Base-by-base conservation (phyloP, 768 basidiomycete species). In the Dioszegia aurantiaca region DNA sequence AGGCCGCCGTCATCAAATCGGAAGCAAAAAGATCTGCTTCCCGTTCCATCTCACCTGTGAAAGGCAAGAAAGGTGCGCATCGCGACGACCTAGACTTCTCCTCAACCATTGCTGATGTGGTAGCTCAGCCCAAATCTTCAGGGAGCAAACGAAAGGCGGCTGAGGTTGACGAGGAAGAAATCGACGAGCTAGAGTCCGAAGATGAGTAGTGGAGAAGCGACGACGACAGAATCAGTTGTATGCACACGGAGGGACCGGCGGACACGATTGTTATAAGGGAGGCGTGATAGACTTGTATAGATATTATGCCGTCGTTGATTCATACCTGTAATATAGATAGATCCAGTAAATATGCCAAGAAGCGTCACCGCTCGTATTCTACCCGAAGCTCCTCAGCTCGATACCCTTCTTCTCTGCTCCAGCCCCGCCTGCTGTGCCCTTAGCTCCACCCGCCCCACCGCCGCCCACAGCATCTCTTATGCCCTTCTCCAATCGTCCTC, bases 401-500 rank as follows among this genome's bases (percentile, higher is more conserved):
- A 72, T 72, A 12, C 65, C 70, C 47, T 65, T 67, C 59, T 64
- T 67, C 54, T 68, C 67, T 17, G 16, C 61, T 4, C 48, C 62
- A 4, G 19, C 60, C 21, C 23, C 48, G 37, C 36, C 56, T 10
- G 11, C 40, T 3, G 37, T 55, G 5, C 14, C 40, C 6, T 36
- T 41, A n/a, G n/a, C n/a, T n/a, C n/a, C n/a, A n/a, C n/a, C n/a
- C 36, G 26, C 28, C 19, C 40, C 46, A 16, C 24, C 30, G 11
- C 58, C 56, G 4, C 63, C 67, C 19, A 93, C 82, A 3, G 86
- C 86, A 53, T 86, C 85, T 60, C 92, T 82, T 48, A 95, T 83
- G 0, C 87, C 86, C 42, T 82, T 80, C 73, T 97, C 93, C 51
- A 97, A 74, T 23, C 82, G 77, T 46, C 86, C 84, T 43, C 85